A percentile compares a stretch with the other conserved stretches of the same genome.
These are phyloP conservation scores for Coriaria nepalensis DNA, from an alignment of 306 rosid species.

Conservation along the genomic window DNA sequence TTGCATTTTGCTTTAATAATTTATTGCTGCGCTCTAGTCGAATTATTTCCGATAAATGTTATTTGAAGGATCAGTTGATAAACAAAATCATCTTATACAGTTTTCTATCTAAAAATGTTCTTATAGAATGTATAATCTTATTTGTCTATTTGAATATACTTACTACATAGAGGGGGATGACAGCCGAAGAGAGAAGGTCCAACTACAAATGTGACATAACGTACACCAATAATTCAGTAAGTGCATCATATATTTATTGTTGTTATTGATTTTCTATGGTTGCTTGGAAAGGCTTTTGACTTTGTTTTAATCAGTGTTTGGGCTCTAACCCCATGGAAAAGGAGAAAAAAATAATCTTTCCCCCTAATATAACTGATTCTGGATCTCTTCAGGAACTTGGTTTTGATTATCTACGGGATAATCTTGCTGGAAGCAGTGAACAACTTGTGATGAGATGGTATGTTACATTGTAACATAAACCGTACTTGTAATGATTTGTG, in stretches of 20 bases:
- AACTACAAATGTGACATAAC: constrained; percentile 84
- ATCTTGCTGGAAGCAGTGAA: constrained; percentile 76
- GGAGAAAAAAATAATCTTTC: neutral
- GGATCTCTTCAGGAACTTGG: constrained; percentile 68
- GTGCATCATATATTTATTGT: constrained; percentile 19
- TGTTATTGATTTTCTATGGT: too few species aligned
- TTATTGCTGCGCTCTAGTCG: too few species aligned
- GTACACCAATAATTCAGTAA: constrained; percentile 89
- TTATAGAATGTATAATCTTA: constrained; percentile 7
- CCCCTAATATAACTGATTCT: constrained; percentile 15
- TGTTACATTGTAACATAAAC: constrained; percentile 13
- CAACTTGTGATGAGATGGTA: constrained; percentile 99
- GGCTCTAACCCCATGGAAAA: constrained; percentile 1
- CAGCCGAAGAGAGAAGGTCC: constrained; percentile 48
- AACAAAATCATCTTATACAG: too few species aligned
- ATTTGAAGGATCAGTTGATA: too few species aligned
- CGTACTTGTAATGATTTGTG: too few species aligned
- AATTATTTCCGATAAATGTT: too few species aligned
- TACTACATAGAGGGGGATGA: constrained; percentile 64
- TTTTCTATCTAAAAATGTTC: neutral
- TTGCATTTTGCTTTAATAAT: constrained; percentile 4
- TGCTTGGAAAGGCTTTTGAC: neutral
- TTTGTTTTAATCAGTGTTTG: constrained; percentile 1
- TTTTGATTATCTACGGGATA: constrained; percentile 91
- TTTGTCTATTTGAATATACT: too few species aligned